Conservation (phyloP, 1,284 basidiomycete species). For the Pseudozyma sp. region DNA sequence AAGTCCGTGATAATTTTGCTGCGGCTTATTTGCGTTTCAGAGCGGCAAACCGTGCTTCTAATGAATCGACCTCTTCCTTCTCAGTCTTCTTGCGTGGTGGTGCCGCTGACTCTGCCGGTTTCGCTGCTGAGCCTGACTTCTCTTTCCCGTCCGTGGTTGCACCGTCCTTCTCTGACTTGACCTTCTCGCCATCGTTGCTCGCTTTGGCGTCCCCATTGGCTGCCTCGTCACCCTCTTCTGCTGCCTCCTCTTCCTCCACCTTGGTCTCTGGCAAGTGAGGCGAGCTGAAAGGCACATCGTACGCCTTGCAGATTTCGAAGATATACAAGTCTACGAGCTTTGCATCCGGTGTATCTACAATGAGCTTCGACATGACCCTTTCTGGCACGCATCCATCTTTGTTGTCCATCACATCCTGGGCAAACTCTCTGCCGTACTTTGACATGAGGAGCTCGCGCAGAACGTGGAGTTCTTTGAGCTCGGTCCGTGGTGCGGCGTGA, state of each 20-base stretch:
- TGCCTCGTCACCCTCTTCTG: conserved; percentile 10
- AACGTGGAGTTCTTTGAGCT: conserved; percentile 81
- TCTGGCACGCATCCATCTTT: conserved; percentile 81
- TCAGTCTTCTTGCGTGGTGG: conserved; percentile 27
- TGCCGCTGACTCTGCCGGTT: conserved; percentile 13
- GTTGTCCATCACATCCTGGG: conserved; percentile 84
- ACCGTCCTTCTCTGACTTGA: conserved; percentile 15
- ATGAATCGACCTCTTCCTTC: conserved; percentile 42
- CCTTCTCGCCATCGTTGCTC: conserved; percentile 10
- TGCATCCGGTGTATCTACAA: conserved; percentile 77
- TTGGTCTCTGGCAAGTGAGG: conserved; percentile 41
- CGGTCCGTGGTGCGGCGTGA: conserved; percentile 86
- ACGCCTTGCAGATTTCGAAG: conserved; percentile 60
- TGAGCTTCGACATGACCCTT: conserved; percentile 80
- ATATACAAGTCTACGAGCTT: conserved; percentile 78
- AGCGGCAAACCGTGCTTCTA: conserved; percentile 52
- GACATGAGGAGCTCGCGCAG: conserved; percentile 93
- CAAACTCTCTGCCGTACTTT: conserved; percentile 88
- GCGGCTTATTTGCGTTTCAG: conserved; percentile 34
- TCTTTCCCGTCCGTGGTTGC: conserved; percentile 14
- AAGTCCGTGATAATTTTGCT: neutral
- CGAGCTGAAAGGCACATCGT: conserved; percentile 53
- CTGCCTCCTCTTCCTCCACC: conserved; percentile 9
- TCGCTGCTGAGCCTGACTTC: conserved; percentile 7
- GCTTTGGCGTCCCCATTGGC: neutral